Conservation (phyloP, 2,329 filamentous ascomycete species). For the Calonectria pauciramosa region DNA sequence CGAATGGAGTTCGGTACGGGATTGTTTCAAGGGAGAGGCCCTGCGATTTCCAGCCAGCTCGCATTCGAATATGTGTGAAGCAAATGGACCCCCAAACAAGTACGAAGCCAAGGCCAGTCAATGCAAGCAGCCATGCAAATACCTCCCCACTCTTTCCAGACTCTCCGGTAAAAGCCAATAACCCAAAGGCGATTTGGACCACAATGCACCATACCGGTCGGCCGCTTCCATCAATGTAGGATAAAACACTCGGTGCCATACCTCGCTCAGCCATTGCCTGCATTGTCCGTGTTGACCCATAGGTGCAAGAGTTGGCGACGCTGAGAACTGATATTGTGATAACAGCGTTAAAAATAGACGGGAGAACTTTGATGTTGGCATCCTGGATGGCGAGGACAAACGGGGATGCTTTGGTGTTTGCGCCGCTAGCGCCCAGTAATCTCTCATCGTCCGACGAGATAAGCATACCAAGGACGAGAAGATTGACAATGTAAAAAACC, state of each 20-base stretch:
- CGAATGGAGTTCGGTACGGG: constrained; percentile 83
- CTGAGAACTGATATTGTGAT: constrained; percentile 66
- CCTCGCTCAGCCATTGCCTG: constrained; percentile 65
- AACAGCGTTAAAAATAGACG: constrained; percentile 65
- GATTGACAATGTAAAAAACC: constrained; percentile 60
- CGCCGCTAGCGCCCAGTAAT: constrained; percentile 50
- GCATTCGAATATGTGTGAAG: constrained; percentile 74
- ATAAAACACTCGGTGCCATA: constrained; percentile 64
- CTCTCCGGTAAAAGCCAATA: constrained; percentile 60
- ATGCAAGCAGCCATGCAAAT: constrained; percentile 73
- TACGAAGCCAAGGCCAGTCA: constrained; percentile 71
- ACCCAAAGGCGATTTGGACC: constrained; percentile 58
- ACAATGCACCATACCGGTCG: constrained; percentile 61
- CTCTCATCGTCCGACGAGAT: constrained; percentile 53
- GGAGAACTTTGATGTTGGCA: constrained; percentile 60
- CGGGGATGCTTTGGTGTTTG: constrained; percentile 53
- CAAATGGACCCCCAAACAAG: constrained; percentile 76
- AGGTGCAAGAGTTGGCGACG: constrained; percentile 65
- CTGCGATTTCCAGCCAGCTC: constrained; percentile 68
- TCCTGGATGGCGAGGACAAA: constrained; percentile 64
- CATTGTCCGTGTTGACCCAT: constrained; percentile 66
- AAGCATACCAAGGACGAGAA: constrained; percentile 60
- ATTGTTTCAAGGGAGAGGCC: constrained; percentile 80
- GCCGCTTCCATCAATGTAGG: constrained; percentile 65
- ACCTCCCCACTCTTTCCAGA: constrained; percentile 61